phyloP scores from a whole-genome alignment of 768 basidiomycete genomes.

The Gymnopilus junonius region DNA sequence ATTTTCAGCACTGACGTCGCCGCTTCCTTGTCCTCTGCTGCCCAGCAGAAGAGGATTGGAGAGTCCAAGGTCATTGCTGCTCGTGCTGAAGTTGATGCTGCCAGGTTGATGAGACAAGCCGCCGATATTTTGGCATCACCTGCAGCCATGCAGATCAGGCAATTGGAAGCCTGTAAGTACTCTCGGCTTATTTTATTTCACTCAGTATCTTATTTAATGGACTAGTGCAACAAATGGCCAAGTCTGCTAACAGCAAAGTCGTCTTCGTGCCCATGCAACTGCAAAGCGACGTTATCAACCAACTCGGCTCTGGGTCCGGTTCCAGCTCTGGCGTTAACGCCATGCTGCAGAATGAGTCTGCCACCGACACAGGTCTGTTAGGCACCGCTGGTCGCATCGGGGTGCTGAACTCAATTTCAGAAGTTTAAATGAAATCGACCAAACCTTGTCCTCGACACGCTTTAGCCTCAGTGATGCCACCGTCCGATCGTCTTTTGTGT shows the following conservation, averaged over 20 bases:
- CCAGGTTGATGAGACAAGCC: slow-evolving; percentile 95
- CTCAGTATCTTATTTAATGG: not conserved
- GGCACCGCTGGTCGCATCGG: slow-evolving; percentile 53
- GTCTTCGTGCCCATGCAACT: slow-evolving; percentile 94
- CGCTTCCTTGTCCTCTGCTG: slow-evolving; percentile 90
- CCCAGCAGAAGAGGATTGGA: slow-evolving; percentile 96
- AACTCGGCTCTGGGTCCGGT: slow-evolving; percentile 41
- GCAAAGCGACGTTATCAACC: slow-evolving; percentile 69
- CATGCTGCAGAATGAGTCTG: slow-evolving; percentile 41
- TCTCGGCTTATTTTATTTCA: not conserved
- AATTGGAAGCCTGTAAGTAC: slow-evolving; percentile 79
- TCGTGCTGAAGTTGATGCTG: slow-evolving; percentile 93
- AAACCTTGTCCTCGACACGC: not conserved
- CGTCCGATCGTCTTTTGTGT: not conserved
- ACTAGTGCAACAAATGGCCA: slow-evolving; percentile 89
- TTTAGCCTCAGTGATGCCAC: not conserved
- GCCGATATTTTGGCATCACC: slow-evolving; percentile 94
- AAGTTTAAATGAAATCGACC: slow-evolving; percentile 35
- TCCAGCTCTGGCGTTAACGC: slow-evolving; percentile 33
- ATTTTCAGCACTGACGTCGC: slow-evolving; percentile 92
- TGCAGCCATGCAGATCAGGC: slow-evolving; percentile 98
- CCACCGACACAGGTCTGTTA: slow-evolving; percentile 36
- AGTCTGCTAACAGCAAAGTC: slow-evolving; percentile 86
- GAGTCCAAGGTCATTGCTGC: slow-evolving; percentile 97
- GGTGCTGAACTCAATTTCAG: slow-evolving; percentile 54